These are phyloP conservation scores for Chlorella sp. DNA, from an alignment of 139 green algal species.

Conservation along the genomic window DNA sequence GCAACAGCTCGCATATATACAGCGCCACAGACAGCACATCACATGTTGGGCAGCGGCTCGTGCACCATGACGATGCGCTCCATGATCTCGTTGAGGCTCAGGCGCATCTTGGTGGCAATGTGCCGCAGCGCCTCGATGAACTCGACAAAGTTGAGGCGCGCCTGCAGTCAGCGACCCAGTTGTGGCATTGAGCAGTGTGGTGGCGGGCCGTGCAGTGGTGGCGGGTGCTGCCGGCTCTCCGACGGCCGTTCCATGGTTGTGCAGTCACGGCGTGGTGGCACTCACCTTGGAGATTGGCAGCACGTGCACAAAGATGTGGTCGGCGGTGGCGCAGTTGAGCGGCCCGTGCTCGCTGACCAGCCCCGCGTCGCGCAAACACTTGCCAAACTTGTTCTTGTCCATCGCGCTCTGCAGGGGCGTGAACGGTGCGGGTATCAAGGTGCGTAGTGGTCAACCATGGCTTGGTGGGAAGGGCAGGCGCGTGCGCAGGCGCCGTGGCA, in stretches of 20 bases:
- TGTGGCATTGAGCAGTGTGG: neutral
- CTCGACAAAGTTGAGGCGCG: constrained; percentile 29
- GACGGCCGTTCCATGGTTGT: too few relatives aligned
- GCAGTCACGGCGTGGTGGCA: too few relatives aligned
- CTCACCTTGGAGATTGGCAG: neutral
- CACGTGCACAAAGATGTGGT: constrained; percentile 1
- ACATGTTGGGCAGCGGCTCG: constrained; percentile 1
- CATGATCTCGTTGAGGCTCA: constrained; percentile 36
- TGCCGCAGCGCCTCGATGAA: constrained; percentile 39
- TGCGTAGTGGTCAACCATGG: too few relatives aligned
- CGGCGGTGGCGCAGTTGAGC: neutral
- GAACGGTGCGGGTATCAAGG: neutral
- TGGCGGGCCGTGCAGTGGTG: too few relatives aligned
- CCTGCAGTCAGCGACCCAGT: neutral
- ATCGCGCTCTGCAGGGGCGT: constrained; percentile 3
- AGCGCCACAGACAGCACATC: too few relatives aligned
- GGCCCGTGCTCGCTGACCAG: constrained; percentile 16
- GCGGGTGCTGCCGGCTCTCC: too few relatives aligned
- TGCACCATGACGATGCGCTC: constrained; percentile 27
- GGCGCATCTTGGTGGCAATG: constrained; percentile 25
- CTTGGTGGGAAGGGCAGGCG: neutral
- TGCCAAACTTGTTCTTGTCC: constrained; percentile 16
- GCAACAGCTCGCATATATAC: too few relatives aligned
- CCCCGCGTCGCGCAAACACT: constrained; percentile 15
- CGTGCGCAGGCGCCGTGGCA: neutral